Evolutionary conservation across 2,329 filamentous ascomycete species (phyloP).

Genomic region (Thelonectria blattea): DNA sequence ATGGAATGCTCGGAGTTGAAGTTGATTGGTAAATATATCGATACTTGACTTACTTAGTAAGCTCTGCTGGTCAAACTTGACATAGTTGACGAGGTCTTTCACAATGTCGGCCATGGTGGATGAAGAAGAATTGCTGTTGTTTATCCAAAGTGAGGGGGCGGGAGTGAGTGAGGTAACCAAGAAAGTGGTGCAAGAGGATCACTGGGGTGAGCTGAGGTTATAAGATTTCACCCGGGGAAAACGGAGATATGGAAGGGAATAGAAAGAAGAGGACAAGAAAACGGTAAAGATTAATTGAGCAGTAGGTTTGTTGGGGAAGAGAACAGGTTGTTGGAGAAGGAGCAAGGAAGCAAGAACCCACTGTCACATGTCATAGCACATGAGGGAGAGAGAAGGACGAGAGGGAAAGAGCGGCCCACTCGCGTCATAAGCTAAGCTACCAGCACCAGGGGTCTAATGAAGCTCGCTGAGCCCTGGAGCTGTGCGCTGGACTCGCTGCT

Average conservation of each 20-base stretch:
- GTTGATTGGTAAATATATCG: no score
- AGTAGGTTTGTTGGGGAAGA: constrained; percentile 20
- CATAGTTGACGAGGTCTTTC: constrained; percentile 62
- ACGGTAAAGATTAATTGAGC: background rate
- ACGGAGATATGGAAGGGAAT: constrained; percentile 4
- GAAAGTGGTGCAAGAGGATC: constrained; percentile 12
- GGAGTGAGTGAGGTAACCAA: background rate
- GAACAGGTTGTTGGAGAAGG: constrained; percentile 1
- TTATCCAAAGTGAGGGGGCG: background rate
- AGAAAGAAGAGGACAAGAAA: constrained; percentile 9
- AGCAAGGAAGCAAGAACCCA: constrained; percentile 7
- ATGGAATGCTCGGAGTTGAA: no score
- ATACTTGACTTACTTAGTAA: constrained; percentile 62
- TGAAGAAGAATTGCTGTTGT: background rate
- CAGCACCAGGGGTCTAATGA: background rate
- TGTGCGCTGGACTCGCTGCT: background rate
- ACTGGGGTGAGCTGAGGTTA: constrained; percentile 22
- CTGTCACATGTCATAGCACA: constrained; percentile 22
- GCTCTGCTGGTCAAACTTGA: constrained; percentile 72
- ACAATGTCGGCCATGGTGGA: constrained; percentile 48
- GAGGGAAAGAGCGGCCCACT: constrained; percentile 14
- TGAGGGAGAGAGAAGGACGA: background rate
- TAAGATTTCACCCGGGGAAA: constrained; percentile 4
- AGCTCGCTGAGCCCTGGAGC: background rate
- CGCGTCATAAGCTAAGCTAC: constrained; percentile 13